Evolutionary conservation across 1,284 basidiomycete species (phyloP), one percentile per base, ranked within the genome.

Genomic region (Boletus mariae): DNA sequence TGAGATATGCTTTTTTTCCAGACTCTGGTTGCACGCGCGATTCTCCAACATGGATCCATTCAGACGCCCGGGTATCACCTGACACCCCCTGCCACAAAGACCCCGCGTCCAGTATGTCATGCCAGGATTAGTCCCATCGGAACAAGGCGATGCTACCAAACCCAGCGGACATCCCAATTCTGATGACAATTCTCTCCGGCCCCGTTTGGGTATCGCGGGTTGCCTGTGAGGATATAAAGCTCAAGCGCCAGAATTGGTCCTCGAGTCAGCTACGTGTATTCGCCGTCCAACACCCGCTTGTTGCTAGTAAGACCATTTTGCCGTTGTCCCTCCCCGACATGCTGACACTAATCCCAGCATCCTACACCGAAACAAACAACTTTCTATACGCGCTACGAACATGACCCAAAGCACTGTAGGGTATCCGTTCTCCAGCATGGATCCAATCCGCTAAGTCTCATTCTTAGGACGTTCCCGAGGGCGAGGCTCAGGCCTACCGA

Each of bases 381-480:
- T 1, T 6, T 4, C 11, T 23, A 25, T 5, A 23, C 4, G 35
- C 20, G 3, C 8, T n/a, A 4, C 13, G 34, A 23, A 31, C 4
- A 62, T 58, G 61, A 17, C 37, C 15, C 12, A 9, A 8, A 34
- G 48, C 25, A 40, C 7, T 8, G 61, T 66, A 50, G 25, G 7
- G 25, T 7, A 12, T 34, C 1, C 31, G 9, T 25, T 32, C 42
- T 17, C 10, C 5, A 20, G n/a, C 44, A 15, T 6, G 12, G 13
- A 15, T 11, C 9, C 13, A 1, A 11, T 44, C 20, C 15, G 8
- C 52, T 66, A 20, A 64, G 12, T 1, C 13, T 46, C 17, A 4
- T 26, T 38, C 26, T 20, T 45, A 66, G 61, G 23, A 48, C 28
- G 10, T 32, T 38, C 8, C 12, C 17, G 17, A 17, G 17, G 17